phyloP scores from a whole-genome alignment of 1,284 basidiomycete species.

The Malassezia yamatoensis region DNA sequence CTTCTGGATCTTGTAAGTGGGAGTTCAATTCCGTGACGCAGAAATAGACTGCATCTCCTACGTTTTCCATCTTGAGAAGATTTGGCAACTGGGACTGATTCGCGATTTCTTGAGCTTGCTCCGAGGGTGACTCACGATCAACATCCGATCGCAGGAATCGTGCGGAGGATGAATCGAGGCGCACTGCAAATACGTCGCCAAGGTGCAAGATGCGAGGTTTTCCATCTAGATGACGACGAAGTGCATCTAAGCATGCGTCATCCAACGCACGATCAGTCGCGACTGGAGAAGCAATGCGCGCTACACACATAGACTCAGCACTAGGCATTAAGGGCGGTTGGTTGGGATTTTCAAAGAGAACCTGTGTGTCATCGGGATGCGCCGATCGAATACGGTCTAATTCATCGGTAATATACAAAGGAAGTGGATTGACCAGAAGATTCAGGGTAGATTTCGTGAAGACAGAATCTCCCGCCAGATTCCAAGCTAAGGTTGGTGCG shows the following conservation, averaged over 20 bases:
- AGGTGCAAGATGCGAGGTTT: slow-evolving; percentile 60
- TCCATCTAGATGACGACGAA: slow-evolving; percentile 61
- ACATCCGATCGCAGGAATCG: slow-evolving; percentile 28
- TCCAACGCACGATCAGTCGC: slow-evolving; percentile 68
- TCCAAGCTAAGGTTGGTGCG: slow-evolving; percentile 30
- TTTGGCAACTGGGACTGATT: slow-evolving; percentile 7
- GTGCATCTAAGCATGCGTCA: slow-evolving; percentile 58
- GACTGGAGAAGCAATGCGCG: slow-evolving; percentile 70
- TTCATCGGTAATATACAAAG: slow-evolving; percentile 11
- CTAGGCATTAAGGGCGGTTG: slow-evolving; percentile 36
- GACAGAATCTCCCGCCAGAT: slow-evolving; percentile 25
- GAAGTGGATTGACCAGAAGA: slow-evolving; percentile 18
- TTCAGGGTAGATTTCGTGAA: slow-evolving; percentile 8
- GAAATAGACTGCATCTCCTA: slow-evolving; percentile 59
- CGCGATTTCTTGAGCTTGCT: slow-evolving; percentile 32
- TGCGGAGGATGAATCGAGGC: slow-evolving; percentile 54
- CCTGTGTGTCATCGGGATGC: neutral
- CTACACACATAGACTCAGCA: slow-evolving; percentile 58
- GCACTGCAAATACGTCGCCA: slow-evolving; percentile 70
- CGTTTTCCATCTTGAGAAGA: neutral
- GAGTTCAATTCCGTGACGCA: slow-evolving; percentile 58
- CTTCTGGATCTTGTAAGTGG: slow-evolving; percentile 16
- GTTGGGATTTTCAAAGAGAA: slow-evolving; percentile 11
- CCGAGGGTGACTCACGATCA: slow-evolving; percentile 33
- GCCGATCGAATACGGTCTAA: slow-evolving; percentile 19